Conservation (phyloP, 495 filamentous ascomycete genomes). For the Lichenothelia convexa region DNA sequence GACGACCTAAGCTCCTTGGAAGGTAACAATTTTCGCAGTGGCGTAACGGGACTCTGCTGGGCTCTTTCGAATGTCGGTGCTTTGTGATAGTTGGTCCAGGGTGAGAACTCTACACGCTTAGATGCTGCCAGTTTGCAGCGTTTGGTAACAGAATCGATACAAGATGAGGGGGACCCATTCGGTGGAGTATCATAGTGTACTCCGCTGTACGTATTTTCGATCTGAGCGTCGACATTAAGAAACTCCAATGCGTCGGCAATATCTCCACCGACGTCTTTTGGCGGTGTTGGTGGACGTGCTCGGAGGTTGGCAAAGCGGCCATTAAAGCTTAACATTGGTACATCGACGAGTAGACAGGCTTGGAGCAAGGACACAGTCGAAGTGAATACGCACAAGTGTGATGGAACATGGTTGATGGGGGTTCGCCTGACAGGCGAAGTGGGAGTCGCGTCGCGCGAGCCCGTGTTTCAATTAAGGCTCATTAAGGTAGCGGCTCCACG, state of each 20-base stretch:
- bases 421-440: too few relatives aligned
- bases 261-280: conserved; percentile 30
- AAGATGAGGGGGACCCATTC: conserved; percentile 28
- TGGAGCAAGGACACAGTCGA: too few relatives aligned
- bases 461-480: too few relatives aligned
- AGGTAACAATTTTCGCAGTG: conserved; percentile 30
- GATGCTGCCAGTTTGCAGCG: too few relatives aligned
- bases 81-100: conserved; percentile 49
- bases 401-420: too few relatives aligned
- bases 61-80: conserved; percentile 27
- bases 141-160: conserved; percentile 22
- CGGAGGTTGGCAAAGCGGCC: too few relatives aligned
- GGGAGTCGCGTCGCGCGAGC: too few relatives aligned
- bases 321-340: too few relatives aligned
- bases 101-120: conserved; percentile 44
- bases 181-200: conserved; percentile 23
- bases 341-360: too few relatives aligned
- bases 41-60: too few relatives aligned
- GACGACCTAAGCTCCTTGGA: conserved; percentile 47
- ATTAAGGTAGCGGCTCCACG: too few relatives aligned
- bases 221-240: conserved; percentile 16
- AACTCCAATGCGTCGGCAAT: conserved; percentile 17
- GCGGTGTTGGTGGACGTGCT: conserved; percentile 43
- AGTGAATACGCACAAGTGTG: too few relatives aligned
- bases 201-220: conserved; percentile 1